A percentile compares a stretch with the other conserved stretches of the same genome.
These are phyloP conservation scores for Bolboschoenus planiculmis DNA, from an alignment of 176 grass and related monocot species.

Conservation along the genomic window DNA sequence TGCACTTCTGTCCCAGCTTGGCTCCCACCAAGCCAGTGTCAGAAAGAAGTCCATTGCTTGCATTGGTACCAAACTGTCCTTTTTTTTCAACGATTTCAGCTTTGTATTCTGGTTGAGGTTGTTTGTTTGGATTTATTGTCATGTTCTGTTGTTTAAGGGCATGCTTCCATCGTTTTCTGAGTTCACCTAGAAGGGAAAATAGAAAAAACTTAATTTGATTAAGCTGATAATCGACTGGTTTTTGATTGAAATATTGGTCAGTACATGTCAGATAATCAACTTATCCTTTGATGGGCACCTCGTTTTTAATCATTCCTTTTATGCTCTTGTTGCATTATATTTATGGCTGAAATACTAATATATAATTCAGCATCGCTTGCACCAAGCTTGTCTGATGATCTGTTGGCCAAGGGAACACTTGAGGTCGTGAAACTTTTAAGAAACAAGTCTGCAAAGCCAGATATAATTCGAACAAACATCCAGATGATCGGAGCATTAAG, in stretches of 20 bases:
- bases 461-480: conserved; percentile 90
- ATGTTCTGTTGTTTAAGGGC: neutral
- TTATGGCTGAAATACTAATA: neutral
- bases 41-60: conserved; percentile 92
- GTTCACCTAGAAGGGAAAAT: neutral
- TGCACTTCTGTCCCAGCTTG: conserved; percentile 66
- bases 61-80: conserved; percentile 47
- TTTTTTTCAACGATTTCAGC: neutral
- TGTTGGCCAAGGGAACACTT: conserved; percentile 73
- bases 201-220: neutral
- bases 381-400: conserved; percentile 83
- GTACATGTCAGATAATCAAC: neutral
- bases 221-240: neutral
- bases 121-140: neutral
- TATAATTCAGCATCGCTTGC: conserved; percentile 72
- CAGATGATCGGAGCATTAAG: conserved; percentile 99
- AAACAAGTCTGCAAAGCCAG: conserved; percentile 62
- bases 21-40: conserved; percentile 81
- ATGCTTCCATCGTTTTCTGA: neutral
- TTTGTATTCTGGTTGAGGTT: neutral
- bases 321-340: conserved; percentile 7
- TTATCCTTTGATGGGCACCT: neutral
- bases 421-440: conserved; percentile 73
- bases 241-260: neutral
- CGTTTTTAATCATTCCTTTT: neutral